Conservation (phyloP, 129 eudicot genomes). For the Daucus carota region DNA sequence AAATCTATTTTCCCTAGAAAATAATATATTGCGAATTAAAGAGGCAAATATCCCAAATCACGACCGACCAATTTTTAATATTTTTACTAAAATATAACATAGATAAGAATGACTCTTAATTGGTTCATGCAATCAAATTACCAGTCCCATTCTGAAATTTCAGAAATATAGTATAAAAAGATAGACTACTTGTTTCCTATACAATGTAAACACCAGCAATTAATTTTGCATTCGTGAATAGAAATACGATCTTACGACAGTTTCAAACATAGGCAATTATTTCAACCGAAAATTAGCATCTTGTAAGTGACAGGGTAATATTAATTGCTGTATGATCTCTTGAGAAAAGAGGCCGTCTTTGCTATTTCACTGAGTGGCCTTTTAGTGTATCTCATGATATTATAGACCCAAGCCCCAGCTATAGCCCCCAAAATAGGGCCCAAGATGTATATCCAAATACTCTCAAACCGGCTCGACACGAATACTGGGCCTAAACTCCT, state of each 20-base stretch:
- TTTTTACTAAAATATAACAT: too few relatives aligned
- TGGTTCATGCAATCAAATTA: too few relatives aligned
- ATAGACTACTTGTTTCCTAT: too few relatives aligned
- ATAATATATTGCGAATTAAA: too few relatives aligned
- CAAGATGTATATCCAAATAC: slow-evolving; percentile 64
- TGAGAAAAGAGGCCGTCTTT: slow-evolving; percentile 52
- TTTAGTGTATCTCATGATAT: slow-evolving; percentile 55
- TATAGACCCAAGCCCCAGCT: slow-evolving; percentile 76
- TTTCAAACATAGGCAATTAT: neutral
- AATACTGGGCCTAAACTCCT: slow-evolving; percentile 83
- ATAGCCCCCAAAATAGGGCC: slow-evolving; percentile 65
- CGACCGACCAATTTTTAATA: too few relatives aligned
- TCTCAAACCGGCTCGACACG: slow-evolving; percentile 43
- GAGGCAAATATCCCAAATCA: too few relatives aligned
- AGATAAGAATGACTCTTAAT: too few relatives aligned
- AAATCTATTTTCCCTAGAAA: too few relatives aligned
- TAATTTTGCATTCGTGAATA: neutral
- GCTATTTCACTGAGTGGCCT: slow-evolving; percentile 72
- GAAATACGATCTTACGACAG: neutral
- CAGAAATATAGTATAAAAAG: too few relatives aligned
- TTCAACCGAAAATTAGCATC: neutral
- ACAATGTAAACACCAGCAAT: too few relatives aligned
- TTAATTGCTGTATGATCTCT: neutral
- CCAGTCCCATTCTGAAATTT: too few relatives aligned
- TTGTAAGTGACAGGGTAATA: neutral